Evolutionary conservation across 2,329 filamentous ascomycete genomes (phyloP).

Genomic region (Phialophora expanda): DNA sequence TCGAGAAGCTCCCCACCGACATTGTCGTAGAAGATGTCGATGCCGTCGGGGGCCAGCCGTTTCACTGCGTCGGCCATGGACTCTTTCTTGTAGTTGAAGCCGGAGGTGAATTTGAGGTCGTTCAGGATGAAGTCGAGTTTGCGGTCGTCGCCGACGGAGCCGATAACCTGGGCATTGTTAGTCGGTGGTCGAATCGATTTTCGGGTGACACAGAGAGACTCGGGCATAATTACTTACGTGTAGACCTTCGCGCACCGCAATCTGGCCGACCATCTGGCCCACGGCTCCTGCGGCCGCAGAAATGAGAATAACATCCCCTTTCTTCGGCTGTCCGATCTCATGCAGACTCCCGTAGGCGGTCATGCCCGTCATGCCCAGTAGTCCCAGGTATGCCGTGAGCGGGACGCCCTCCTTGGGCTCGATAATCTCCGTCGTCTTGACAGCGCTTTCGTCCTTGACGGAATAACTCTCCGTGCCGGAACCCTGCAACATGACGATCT

Average conservation of each 20-base stretch:
- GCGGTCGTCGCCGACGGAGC: slow-evolving; percentile 72
- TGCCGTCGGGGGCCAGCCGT: slow-evolving; percentile 69
- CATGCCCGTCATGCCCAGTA: slow-evolving; percentile 72
- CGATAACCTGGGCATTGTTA: slow-evolving; percentile 61
- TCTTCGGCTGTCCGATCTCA: slow-evolving; percentile 69
- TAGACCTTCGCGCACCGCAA: slow-evolving; percentile 74
- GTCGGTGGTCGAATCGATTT: background rate
- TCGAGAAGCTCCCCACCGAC: slow-evolving; percentile 72
- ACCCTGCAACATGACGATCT: slow-evolving; percentile 49
- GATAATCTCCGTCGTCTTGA: slow-evolving; percentile 43
- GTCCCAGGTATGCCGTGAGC: slow-evolving; percentile 67
- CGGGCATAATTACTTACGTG: slow-evolving; percentile 40
- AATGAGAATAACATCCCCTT: slow-evolving; percentile 75
- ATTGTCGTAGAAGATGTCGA: slow-evolving; percentile 77
- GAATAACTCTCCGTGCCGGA: slow-evolving; percentile 68
- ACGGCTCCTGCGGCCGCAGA: slow-evolving; percentile 75
- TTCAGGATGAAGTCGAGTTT: slow-evolving; percentile 72
- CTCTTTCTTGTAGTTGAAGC: slow-evolving; percentile 81
- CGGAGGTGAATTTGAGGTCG: slow-evolving; percentile 67
- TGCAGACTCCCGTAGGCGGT: slow-evolving; percentile 71
- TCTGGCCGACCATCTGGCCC: slow-evolving; percentile 72
- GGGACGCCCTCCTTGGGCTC: slow-evolving; percentile 63
- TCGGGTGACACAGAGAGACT: background rate
- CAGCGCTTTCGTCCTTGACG: slow-evolving; percentile 53
- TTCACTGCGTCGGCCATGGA: slow-evolving; percentile 64